Conservation (phyloP, 2,329 filamentous ascomycete genomes). For the Ceratocystis smalleyi region DNA sequence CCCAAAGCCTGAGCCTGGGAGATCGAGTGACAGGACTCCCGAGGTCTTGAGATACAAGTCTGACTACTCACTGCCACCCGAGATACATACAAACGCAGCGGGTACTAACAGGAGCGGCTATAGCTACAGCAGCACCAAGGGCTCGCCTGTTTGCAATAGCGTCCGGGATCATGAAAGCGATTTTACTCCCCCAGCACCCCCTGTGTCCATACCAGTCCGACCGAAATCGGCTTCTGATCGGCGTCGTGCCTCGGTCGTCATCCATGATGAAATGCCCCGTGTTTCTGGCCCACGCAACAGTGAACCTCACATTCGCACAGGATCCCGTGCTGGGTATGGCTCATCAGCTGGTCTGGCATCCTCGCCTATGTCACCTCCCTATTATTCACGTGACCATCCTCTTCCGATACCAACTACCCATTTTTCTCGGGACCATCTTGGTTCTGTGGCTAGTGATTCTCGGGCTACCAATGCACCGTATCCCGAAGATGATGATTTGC, state of each 20-base stretch:
- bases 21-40: constrained; percentile 4
- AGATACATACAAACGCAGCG: constrained; percentile 1
- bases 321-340: constrained; percentile 7
- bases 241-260: constrained; percentile 8
- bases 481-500: constrained; percentile 25
- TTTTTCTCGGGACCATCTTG: not conserved
- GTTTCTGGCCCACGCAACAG: constrained; percentile 9
- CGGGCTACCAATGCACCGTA: constrained; percentile 22
- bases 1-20: constrained; percentile 14
- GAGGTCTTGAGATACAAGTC: constrained; percentile 8
- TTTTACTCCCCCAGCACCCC: not conserved
- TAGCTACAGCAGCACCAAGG: not conserved
- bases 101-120: not conserved
- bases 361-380: constrained; percentile 12
- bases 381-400: constrained; percentile 2
- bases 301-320: constrained; percentile 8
- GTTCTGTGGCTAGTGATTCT: not conserved
- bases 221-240: constrained; percentile 13
- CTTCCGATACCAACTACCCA: not conserved
- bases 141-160: constrained; percentile 7
- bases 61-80: constrained; percentile 6
- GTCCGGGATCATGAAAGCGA: constrained; percentile 7
- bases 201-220: not conserved
- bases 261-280: constrained; percentile 13
- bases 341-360: constrained; percentile 10